Percentiles rank a stretch among this genome's conserved stretches.
phyloP scores from a whole-genome alignment of 2,329 filamentous ascomycete genomes.

The Geosmithia morbida region DNA sequence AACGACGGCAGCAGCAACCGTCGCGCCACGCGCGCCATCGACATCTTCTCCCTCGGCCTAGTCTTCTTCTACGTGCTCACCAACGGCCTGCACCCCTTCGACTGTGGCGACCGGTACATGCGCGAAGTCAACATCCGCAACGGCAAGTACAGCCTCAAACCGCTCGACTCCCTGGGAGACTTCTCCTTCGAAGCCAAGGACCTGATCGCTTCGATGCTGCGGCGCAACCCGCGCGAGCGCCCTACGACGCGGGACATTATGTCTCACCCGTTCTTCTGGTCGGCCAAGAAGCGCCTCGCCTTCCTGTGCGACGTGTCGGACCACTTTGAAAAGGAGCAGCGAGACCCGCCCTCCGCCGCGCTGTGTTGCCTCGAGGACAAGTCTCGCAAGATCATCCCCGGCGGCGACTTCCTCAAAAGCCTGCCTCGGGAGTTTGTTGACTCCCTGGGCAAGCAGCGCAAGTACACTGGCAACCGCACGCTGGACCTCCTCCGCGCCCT shows the following conservation, averaged over 20 bases:
- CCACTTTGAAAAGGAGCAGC: constrained; percentile 84
- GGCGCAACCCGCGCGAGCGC: constrained; percentile 35
- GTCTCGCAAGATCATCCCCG: constrained; percentile 18
- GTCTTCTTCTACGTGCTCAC: constrained; percentile 99
- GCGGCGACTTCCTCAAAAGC: constrained; percentile 62
- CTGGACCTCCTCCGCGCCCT: constrained; percentile 79
- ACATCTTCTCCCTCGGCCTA: constrained; percentile 92
- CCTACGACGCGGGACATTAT: constrained; percentile 70
- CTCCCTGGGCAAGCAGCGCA: constrained; percentile 82
- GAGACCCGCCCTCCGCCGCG: constrained; percentile 62
- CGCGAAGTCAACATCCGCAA: constrained; percentile 96
- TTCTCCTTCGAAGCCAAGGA: constrained; percentile 79
- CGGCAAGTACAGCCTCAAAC: constrained; percentile 58
- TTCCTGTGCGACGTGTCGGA: constrained; percentile 97
- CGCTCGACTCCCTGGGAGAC: constrained; percentile 63
- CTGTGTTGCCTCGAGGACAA: constrained; percentile 44
- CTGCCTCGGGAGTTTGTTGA: constrained; percentile 76
- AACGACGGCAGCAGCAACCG: constrained; percentile 47
- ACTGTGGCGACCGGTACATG: constrained; percentile 88
- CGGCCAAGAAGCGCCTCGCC: constrained; percentile 69
- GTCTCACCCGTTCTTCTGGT: constrained; percentile 96
- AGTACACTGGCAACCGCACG: constrained; percentile 75
- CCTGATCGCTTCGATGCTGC: constrained; percentile 68
- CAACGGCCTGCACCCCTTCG: constrained; percentile 81
- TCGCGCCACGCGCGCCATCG: constrained; percentile 86